phyloP scores from a whole-genome alignment of 1,139 yeast species.

The Candida tunisiensis region DNA sequence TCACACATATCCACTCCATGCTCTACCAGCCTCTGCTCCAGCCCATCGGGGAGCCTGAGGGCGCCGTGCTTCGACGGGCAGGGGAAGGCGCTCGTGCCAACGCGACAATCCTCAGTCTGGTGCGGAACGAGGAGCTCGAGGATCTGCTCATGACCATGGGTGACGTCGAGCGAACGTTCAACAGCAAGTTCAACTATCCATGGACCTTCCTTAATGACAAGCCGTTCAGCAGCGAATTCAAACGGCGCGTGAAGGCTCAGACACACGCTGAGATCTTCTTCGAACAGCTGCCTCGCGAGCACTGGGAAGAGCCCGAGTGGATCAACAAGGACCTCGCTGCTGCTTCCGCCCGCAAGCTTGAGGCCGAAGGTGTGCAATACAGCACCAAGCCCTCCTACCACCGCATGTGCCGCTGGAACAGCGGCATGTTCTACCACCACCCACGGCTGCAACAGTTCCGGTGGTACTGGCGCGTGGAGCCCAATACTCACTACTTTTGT shows the following conservation, averaged over 20 bases:
- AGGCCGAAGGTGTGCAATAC: conserved; percentile 60
- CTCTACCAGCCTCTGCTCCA: too few species aligned
- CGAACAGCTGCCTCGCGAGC: conserved; percentile 33
- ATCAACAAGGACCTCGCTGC: conserved; percentile 29
- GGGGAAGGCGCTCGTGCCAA: conserved; percentile 29
- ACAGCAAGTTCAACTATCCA: conserved; percentile 82
- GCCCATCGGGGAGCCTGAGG: too few species aligned
- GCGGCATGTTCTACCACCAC: conserved; percentile 62
- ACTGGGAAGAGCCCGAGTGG: conserved; percentile 40
- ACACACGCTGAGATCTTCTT: conserved; percentile 48
- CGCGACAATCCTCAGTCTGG: conserved; percentile 73
- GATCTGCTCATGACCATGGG: conserved; percentile 55
- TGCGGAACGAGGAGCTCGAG: conserved; percentile 55
- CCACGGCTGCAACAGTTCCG: conserved; percentile 48
- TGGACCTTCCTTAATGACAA: conserved; percentile 77
- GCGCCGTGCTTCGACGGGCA: too few species aligned
- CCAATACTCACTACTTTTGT: conserved; percentile 76
- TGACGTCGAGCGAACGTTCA: conserved; percentile 70
- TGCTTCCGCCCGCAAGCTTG: conserved; percentile 55
- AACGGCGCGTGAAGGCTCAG: conserved; percentile 27
- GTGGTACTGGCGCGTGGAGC: conserved; percentile 95
- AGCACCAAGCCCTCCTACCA: conserved; percentile 65
- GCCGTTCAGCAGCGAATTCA: conserved; percentile 50
- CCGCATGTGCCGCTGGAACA: conserved; percentile 55
- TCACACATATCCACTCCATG: too few species aligned